Percentiles rank a stretch among this genome's conserved stretches.
phyloP scores from a whole-genome alignment of 225 moss, liverwort and hornwort species.

The Sphagnum tenellum region DNA sequence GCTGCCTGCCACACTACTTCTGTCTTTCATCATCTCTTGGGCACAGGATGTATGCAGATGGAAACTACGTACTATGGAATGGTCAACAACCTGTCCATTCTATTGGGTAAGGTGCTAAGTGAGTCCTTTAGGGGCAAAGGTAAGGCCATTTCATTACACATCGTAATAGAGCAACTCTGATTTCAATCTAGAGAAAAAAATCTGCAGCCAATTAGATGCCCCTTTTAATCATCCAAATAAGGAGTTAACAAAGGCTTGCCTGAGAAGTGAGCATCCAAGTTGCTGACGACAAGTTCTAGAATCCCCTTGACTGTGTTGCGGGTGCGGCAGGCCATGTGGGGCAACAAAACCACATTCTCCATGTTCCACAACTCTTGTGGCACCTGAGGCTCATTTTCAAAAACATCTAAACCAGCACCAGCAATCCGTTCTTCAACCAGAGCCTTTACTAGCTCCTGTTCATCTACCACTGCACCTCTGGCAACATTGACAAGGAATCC shows the following conservation, averaged over 20 bases:
- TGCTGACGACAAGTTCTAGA: conserved; percentile 52
- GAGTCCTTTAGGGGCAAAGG: too few relatives aligned
- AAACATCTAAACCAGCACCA: conserved; percentile 76
- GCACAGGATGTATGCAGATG: too few relatives aligned
- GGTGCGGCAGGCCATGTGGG: conserved; percentile 59
- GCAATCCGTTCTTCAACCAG: conserved; percentile 57
- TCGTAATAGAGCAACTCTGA: too few relatives aligned
- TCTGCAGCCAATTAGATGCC: too few relatives aligned
- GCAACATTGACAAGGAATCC: conserved; percentile 67
- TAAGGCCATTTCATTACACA: too few relatives aligned
- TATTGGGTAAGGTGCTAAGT: too few relatives aligned
- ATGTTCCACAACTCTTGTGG: conserved; percentile 66
- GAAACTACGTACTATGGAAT: too few relatives aligned
- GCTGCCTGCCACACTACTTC: too few relatives aligned
- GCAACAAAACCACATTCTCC: conserved; percentile 66
- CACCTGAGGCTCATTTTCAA: conserved; percentile 57
- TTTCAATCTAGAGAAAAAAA: too few relatives aligned
- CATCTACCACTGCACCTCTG: conserved; percentile 57
- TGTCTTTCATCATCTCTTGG: too few relatives aligned
- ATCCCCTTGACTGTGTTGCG: conserved; percentile 52
- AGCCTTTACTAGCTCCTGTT: conserved; percentile 64
- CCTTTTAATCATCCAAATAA: too few relatives aligned
- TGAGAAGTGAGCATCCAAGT: conserved; percentile 57
- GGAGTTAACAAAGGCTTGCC: conserved; percentile 44
- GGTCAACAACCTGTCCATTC: too few relatives aligned